Evolutionary conservation across 768 basidiomycete species (phyloP).

Genomic region (Xerocomellus intermedius): DNA sequence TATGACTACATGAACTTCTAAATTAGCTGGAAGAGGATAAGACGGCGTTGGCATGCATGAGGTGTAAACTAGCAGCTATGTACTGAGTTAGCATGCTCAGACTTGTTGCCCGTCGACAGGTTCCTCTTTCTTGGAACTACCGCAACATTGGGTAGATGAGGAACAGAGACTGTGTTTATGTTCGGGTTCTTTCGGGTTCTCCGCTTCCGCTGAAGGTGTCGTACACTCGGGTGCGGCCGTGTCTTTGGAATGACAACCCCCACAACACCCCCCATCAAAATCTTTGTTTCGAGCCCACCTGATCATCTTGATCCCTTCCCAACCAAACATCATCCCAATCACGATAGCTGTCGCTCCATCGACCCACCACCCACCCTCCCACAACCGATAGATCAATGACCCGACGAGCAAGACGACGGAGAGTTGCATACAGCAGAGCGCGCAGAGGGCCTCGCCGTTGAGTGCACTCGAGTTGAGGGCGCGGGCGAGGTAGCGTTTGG

Average conservation of each 20-base stretch:
- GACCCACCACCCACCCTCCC: conserved; percentile 50
- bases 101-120: conserved; percentile 1
- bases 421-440: conserved; percentile 44
- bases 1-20: not conserved
- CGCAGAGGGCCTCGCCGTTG: conserved; percentile 44
- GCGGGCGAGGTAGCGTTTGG: conserved; percentile 44
- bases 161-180: not conserved
- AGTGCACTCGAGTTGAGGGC: conserved; percentile 45
- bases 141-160: not conserved
- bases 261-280: conserved; percentile 42
- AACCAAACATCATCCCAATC: conserved; percentile 41
- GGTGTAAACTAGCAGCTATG: not conserved
- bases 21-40: too few relatives aligned
- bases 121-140: not conserved
- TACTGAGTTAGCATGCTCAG: not conserved
- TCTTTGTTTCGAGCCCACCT: conserved; percentile 35
- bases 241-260: not conserved
- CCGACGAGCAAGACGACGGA: conserved; percentile 44
- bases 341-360: conserved; percentile 43
- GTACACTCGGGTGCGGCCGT: not conserved
- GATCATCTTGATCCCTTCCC: conserved; percentile 46
- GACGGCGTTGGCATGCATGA: not conserved
- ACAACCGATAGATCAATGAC: conserved; percentile 37
- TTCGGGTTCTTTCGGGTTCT: not conserved
- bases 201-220: not conserved